A percentile compares a stretch with the other conserved stretches of the same genome.
These are phyloP conservation scores for Penicillium simplicissimum DNA, from an alignment of 495 filamentous ascomycete genomes.

Conservation along the genomic window DNA sequence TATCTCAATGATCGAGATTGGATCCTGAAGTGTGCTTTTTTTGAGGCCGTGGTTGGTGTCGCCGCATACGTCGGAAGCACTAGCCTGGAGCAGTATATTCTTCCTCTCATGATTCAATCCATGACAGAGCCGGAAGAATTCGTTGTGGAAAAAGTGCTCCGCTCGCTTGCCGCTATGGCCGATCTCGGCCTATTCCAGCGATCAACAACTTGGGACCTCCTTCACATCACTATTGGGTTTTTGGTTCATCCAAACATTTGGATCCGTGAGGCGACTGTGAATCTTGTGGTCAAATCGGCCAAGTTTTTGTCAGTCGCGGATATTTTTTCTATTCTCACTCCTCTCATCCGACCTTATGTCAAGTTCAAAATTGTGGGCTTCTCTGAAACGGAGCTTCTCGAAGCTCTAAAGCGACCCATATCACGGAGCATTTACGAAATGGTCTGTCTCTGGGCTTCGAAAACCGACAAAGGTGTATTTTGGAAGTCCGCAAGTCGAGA, in stretches of 20 bases:
- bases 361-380: constrained; percentile 65
- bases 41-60: constrained; percentile 92
- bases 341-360: constrained; percentile 79
- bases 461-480: constrained; percentile 75
- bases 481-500: constrained; percentile 75
- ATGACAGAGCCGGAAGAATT: constrained; percentile 93
- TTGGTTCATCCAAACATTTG: constrained; percentile 92
- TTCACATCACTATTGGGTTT: constrained; percentile 77
- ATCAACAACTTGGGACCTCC: constrained; percentile 81
- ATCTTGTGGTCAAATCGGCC: constrained; percentile 75
- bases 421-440: constrained; percentile 78
- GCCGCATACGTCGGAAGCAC: constrained; percentile 84
- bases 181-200: constrained; percentile 84
- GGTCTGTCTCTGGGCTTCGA: constrained; percentile 81
- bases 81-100: constrained; percentile 90
- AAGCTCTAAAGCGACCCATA: constrained; percentile 82
- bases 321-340: constrained; percentile 75
- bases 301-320: constrained; percentile 81
- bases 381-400: constrained; percentile 72
- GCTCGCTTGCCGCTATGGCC: constrained; percentile 87
- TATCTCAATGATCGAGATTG: constrained; percentile 97
- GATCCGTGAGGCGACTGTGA: constrained; percentile 86
- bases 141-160: constrained; percentile 87
- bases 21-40: constrained; percentile 95
- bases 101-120: constrained; percentile 96